Evolutionary conservation across 2,329 filamentous ascomycete genomes (phyloP), one percentile per base, ranked within the genome.

Genomic region (Cyanodermella asteris): DNA sequence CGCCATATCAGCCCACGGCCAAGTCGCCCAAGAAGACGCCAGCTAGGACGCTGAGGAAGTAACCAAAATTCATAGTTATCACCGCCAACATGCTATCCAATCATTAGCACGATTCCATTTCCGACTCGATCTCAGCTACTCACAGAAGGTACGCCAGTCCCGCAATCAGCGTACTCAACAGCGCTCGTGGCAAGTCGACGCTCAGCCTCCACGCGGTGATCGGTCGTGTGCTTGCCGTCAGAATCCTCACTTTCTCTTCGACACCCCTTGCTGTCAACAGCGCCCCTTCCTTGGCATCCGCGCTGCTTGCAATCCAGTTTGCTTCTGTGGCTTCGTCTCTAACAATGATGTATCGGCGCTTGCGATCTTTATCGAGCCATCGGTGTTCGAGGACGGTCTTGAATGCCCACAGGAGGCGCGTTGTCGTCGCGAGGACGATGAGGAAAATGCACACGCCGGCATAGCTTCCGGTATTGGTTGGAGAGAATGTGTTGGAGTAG

Each of bases 401-500:
- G 38, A 64, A 55, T 3, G 81, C 81, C 25, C 84, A 53, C 10
- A 91, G 56, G 12, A 57, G 51, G 26, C 82, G 74, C 41, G 72
- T 69, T 28, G 73, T 40, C 31, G 71, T 56, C 31, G 70, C 71
- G 25, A 94, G 68, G 22, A 74, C 38, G 43, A 91, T 70, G 30
- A 93, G 62, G 51, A 93, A 93, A 46, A 93, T 76, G 55, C 84
- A 91, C 15, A 80, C 91, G 28, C 69, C 84, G 2, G 78, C 80
- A 49, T 93, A 94, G 31, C 61, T 53, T 37, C 72, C 78, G 5
- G 60, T 53, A 18, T 53, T 70, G 15, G 43, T 50, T 5, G 84
- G 84, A 3, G 74, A 73, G 80, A 82, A 94, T 26, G 56, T 45
- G 13, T 50, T 45, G 10, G 76, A 71, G 53, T 60, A 78, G 22